Evolutionary conservation across 495 filamentous ascomycete species (phyloP), one percentile per base, ranked within the genome.

Genomic region (Cryomyces minteri): DNA sequence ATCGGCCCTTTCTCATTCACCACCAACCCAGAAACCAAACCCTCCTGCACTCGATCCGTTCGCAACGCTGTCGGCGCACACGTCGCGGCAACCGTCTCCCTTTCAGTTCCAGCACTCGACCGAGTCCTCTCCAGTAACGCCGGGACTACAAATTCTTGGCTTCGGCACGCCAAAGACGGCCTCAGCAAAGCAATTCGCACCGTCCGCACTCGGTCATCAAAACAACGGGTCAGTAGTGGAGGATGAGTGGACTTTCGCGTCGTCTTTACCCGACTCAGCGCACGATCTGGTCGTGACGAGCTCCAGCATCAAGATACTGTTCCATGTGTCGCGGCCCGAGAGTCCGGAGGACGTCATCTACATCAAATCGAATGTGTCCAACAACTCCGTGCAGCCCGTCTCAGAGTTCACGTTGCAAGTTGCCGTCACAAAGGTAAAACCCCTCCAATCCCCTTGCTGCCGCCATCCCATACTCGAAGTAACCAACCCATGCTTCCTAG

Each of bases 221-320:
- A 14, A 14, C 34, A 10, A 14, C 57, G 30, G 64, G 56, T 51
- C 67, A 25, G 18, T 78, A 43, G 74, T 78, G 31, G 80, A 84
- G 18, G 90, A 98, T 50, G 90, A 98, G 53, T 98, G 90, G 90
- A 76, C 77, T 33, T 98, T 96, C 55, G 71, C 83, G 6, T 95
- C 90, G 5, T 82, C 90, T 0, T 65, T 96, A 4, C 87, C 87
- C 0, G 74, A 80, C 8, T 73, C 68, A 29, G 66, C 67, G 0
- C 73, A 86, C 48, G 67, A 70, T 10, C 57, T 94, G 10, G 56
- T 67, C 6, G 77, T 88, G 45, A 61, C 70, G 41, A 70, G 74
- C 52, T 69, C 69, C 14, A 61, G 61, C 14, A 61, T 80, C 31
- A 62, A 62, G 12, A 62, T 77, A 38, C 61, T 68, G n/a, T 79